Evolutionary conservation across 768 basidiomycete species (phyloP), one percentile per base, ranked within the genome.

Genomic region (Lactarius quietus): DNA sequence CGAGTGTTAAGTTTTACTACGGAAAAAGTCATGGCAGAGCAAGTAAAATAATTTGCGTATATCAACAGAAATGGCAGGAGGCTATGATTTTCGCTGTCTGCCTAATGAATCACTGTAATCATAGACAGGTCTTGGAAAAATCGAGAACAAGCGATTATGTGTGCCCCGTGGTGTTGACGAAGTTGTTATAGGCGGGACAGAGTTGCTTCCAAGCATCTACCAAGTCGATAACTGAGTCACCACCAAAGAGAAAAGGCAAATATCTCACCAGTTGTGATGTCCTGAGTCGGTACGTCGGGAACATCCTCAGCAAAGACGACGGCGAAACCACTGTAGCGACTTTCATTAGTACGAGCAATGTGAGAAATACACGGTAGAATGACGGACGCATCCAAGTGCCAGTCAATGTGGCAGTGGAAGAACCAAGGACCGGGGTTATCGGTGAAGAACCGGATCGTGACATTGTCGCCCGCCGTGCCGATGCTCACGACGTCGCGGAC

Each of bases 301-400:
- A 60, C 53, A 45, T 60, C 64, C 64, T 65, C 64, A 29, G 59
- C 59, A 55, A 65, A 65, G n/a, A 65, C 64, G 12, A 35, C 60
- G 1, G 64, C 64, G 15, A 66, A 64, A 23, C 65, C 65, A 48
- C 61, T 62, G 45, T 14, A 29, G 15, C 12, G 3, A 9, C 26
- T 6, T 43, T 26, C 2, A 35, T 54, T 45, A 57, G 36, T 17
- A 9, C 2, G 17, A 18, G 45, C 73, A 69, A 23, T 35, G 33
- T 12, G 45, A 8, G 12, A 48, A 8, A 75, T 65, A 63, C 72
- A n/a, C 80, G 84, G 84, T 36, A 82, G 82, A 18, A 87, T 87
- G 23, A 86, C 1, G 87, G 84, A 23, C 73, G 52, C 60, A 29
- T 64, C 68, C 45, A 74, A 68, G 56, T 74, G 73, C 73, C 73